These are phyloP conservation scores for Passalora sequoiae DNA, from an alignment of 2,329 filamentous ascomycete genomes.

Conservation along the genomic window DNA sequence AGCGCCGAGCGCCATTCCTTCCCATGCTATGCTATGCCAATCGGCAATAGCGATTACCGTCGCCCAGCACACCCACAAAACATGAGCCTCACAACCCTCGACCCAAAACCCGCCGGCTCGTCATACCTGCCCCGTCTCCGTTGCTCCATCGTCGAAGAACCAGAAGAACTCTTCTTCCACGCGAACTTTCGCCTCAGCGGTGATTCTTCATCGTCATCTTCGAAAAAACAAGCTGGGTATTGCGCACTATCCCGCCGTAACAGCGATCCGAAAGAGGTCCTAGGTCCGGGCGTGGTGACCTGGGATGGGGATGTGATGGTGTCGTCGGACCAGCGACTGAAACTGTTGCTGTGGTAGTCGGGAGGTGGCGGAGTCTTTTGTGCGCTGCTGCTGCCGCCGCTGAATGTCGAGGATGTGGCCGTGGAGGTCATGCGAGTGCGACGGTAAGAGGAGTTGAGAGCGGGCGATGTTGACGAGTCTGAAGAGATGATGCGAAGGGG, in stretches of 20 bases:
- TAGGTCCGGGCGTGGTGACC: conserved; percentile 16
- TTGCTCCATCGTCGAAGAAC: background rate
- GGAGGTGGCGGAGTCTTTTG: background rate
- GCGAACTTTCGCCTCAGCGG: conserved; percentile 24
- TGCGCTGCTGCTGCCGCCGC: no score
- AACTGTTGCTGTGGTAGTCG: no score
- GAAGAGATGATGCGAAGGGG: conserved; percentile 25
- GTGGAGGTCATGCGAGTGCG: background rate
- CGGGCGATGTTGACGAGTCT: conserved; percentile 7
- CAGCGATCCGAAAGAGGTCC: conserved; percentile 26
- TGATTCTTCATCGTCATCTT: conserved; percentile 20
- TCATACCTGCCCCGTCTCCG: background rate
- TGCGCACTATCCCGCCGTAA: conserved; percentile 18
- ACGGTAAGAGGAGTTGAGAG: no score
- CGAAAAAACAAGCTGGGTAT: conserved; percentile 32
- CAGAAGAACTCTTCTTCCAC: conserved; percentile 16
- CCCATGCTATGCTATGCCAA: no score
- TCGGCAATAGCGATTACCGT: no score
- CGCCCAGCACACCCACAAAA: conserved; percentile 19
- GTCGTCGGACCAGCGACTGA: conserved; percentile 29
- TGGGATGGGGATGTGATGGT: conserved; percentile 24
- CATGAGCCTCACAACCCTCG: conserved; percentile 6
- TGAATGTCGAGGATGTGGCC: background rate
- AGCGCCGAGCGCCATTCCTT: no score
- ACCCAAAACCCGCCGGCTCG: background rate